Base-by-base conservation (phyloP, 1,284 basidiomycete genomes). In the Apiotrichum laibachii region DNA sequence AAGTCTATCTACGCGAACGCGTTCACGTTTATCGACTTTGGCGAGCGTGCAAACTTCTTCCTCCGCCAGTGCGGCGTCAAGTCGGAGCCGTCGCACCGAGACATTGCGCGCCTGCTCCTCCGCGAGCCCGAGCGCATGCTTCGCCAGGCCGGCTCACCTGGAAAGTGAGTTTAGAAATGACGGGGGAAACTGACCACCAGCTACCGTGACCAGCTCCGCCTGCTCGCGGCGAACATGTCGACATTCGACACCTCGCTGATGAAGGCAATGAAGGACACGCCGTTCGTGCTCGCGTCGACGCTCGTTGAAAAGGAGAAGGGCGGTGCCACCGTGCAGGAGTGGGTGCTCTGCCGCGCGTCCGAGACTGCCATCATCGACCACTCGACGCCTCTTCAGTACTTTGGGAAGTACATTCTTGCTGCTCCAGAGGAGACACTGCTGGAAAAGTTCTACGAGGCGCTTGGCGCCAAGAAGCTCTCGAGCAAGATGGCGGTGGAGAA, bases 1-100 rank as follows among this genome's bases (percentile, higher is more conserved):
- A 50, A 55, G 18, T 61, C 65, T 9, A 57, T 77, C 37, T 78
- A 73, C 60, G 66, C 66, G 26, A 67, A 69, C 1, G 69, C 74
- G 12, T 96, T 97, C 71, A 85, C 86, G 13, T 95, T 93, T 67
- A 85, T 98, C 50, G 88, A 97, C 76, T 97, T 95, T 75, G 95
- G 94, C 0, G 72, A 83, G 0, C 81, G 82, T 6, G 94, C 89
- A 2, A 94, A 92, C 65, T 81, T 84, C 4, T 96, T 99, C 78
- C 80, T 99, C 50, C 85, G 84, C 59, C 86, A 88, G 12, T 92
- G 90, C 67, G 95, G 95, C 21, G 91, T 94, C 19, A 88, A 87
- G 70, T 86, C 85, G 53, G 90, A 95, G 70, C 96, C 95, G 1
- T 92, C 86, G 37, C 56, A 55, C 33, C 51, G 53, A 37, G 77